Evolutionary conservation across 495 filamentous ascomycete species (phyloP), one percentile per base, ranked within the genome.

Genomic region (Podospora australis): DNA sequence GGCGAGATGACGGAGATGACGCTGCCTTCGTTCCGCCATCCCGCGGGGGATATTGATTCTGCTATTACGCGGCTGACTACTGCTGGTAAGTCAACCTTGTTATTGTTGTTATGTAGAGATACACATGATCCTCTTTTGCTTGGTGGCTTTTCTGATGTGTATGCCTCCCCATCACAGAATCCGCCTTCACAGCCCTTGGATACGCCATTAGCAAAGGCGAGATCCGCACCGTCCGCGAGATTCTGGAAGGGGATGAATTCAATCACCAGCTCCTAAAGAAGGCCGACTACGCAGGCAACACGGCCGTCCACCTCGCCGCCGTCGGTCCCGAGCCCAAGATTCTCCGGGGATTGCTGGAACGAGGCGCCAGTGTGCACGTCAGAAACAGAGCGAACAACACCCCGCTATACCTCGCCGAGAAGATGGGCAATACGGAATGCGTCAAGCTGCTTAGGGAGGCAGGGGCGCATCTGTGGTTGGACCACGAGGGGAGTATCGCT

Each of bases 251-350:
- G 5, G 84, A 86, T 49, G 68, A 66, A 39, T 58, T 57, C 19
- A 58, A 58, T 41, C 70, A 80, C 48, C 82, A 78, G 69, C 68
- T 95, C 14, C 68, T 95, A 11, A 86, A 87, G 57, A 80, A 82
- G 48, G 77, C 79, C 30, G 90, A 96, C 64, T 95, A 95, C 60
- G 86, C 84, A 9, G 88, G 87, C 21, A 95, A 95, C 64, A 94
- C 91, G n/a, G 87, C 88, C 0, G 59, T 80, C 43, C 80, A 81
- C 59, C 69, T 83, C 0, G 79, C 79, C 6, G 78, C 79, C 7
- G 71, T 75, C 1, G 60, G 68, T 2, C 67, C 70, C 0, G 54
- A 68, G 25, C 50, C 55, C 1, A 66, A 78, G 1, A 82, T 95
- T 21, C 69, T 96, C 38, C 75, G 78, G 26, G 81, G 83, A 53